Percentiles rank a stretch among this genome's conserved stretches.
Conservation (phyloP, 768 basidiomycete genomes). For the Cystobasidium tubakii region DNA sequence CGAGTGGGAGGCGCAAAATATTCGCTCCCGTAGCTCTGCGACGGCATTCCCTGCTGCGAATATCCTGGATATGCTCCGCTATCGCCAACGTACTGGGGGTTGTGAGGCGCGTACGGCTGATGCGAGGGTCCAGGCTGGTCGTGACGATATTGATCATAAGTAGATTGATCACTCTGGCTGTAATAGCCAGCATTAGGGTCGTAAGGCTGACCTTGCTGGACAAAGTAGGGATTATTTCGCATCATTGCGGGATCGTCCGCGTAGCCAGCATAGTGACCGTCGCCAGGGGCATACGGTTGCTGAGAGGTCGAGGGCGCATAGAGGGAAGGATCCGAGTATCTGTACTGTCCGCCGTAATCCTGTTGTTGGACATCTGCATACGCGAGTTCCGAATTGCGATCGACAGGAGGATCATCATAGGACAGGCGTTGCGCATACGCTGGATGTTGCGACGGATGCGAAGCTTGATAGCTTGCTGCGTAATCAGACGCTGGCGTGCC, state of each 20-base stretch:
- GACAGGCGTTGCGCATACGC: conserved; percentile 15
- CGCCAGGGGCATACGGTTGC: background rate
- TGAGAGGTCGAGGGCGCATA: conserved; percentile 23
- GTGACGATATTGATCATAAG: background rate
- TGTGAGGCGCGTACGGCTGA: background rate
- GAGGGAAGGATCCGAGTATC: conserved; percentile 18
- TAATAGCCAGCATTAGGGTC: conserved; percentile 9
- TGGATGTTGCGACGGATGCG: conserved; percentile 1
- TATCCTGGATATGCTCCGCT: background rate
- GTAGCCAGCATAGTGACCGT: background rate
- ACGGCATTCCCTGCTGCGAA: background rate
- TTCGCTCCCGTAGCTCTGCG: background rate
- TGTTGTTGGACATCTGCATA: background rate
- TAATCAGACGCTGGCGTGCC: conserved; percentile 9
- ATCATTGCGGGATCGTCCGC: background rate
- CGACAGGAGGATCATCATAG: conserved; percentile 7
- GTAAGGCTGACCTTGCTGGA: conserved; percentile 1
- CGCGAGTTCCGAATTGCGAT: background rate
- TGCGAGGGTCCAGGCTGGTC: background rate
- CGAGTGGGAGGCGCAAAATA: background rate
- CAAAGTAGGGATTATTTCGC: background rate
- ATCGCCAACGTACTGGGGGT: background rate
- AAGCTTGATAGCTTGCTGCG: background rate
- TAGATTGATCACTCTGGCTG: background rate
- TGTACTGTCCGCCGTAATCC: background rate